Percentiles rank a stretch among this genome's conserved stretches.
Conservation (phyloP, 805 yeast species). For the Starmerella stigmatis region DNA sequence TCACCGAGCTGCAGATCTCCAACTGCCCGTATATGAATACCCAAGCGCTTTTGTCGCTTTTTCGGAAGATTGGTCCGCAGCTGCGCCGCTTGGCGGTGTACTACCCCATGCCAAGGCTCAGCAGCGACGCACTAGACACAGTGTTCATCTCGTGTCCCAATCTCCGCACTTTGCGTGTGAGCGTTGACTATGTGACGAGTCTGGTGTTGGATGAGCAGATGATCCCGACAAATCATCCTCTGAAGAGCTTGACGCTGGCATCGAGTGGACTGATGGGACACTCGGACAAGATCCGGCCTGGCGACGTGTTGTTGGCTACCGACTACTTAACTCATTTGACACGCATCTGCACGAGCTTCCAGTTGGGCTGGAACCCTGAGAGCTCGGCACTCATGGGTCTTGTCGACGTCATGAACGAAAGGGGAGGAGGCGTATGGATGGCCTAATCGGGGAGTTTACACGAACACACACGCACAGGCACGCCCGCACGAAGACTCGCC, state of each 20-base stretch:
- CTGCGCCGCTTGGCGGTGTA: conserved; percentile 54
- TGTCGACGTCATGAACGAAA: conserved; percentile 58
- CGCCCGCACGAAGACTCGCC: too few species aligned
- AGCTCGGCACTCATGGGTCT: conserved; percentile 53
- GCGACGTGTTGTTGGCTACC: conserved; percentile 82
- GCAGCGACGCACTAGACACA: conserved; percentile 58
- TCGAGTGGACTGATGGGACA: conserved; percentile 80
- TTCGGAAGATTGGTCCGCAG: conserved; percentile 55
- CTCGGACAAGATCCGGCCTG: conserved; percentile 71
- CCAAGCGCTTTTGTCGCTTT: conserved; percentile 49
- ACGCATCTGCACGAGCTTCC: conserved; percentile 56
- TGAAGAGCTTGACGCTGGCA: conserved; percentile 57
- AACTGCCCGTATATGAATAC: conserved; percentile 76
- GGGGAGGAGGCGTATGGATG: conserved; percentile 48
- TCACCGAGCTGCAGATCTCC: conserved; percentile 63
- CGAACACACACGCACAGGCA: too few species aligned
- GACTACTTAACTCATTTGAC: conserved; percentile 59
- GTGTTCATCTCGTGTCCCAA: conserved; percentile 70
- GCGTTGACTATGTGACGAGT: conserved; percentile 67
- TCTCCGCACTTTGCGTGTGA: conserved; percentile 48
- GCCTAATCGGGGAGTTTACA: too few species aligned
- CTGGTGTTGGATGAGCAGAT: conserved; percentile 33
- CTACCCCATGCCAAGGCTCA: conserved; percentile 81
- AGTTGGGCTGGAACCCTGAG: conserved; percentile 65
- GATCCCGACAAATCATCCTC: conserved; percentile 36